Base-by-base conservation (phyloP, 1,284 basidiomycete species). In the Coniferiporia sulphurascens region DNA sequence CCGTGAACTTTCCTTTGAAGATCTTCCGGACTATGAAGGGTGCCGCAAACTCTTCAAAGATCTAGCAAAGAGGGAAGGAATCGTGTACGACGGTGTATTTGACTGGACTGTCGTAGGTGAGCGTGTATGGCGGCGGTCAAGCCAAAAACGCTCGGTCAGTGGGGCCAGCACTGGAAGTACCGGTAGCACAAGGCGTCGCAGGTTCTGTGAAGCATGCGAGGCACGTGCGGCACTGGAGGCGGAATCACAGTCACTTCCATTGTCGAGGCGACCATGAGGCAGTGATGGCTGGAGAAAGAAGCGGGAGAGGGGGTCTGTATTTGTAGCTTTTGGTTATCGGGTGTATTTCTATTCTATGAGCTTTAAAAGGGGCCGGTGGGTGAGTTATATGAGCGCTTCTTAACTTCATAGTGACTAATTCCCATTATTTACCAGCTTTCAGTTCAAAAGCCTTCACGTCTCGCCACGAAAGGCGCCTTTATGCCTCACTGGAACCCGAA, bases 1-100 rank as follows among this genome's bases (percentile, higher is more conserved):
- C 49, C 85, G 93, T 50, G 87, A 85, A 6, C 84, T 96, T 48
- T 87, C 90, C 63, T 96, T 95, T 68, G 91, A 93, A 69, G 93
- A 96, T 75, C 81, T 90, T 52, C 92, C 92, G 12, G 94, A 97
- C 75, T 96, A 95, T 70, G 88, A 86, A 54, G 93, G 92, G 59
- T 78, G 95, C 21, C 81, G 93, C 57, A 84, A 84, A 64, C 80
- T 95, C 56, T 93, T 96, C 78, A 81, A 85, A 38, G 88, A 82
- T 3, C 67, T 85, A 17, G 83, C 80, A 2, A 74, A 73, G 61
- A 74, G 78, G n/a, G 71, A 78, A 22, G 78, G 78, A 0, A 72
- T 84, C n/a, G 76, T 77, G 53, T 85, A 84, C 66, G 80, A 83
- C 62, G 77, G 74, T 1, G 72, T 76, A 3, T 83, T 72, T 68